These are phyloP conservation scores for Brachypodium distachyon DNA, from an alignment of 202 grass and related monocot genomes.

Conservation along the genomic window DNA sequence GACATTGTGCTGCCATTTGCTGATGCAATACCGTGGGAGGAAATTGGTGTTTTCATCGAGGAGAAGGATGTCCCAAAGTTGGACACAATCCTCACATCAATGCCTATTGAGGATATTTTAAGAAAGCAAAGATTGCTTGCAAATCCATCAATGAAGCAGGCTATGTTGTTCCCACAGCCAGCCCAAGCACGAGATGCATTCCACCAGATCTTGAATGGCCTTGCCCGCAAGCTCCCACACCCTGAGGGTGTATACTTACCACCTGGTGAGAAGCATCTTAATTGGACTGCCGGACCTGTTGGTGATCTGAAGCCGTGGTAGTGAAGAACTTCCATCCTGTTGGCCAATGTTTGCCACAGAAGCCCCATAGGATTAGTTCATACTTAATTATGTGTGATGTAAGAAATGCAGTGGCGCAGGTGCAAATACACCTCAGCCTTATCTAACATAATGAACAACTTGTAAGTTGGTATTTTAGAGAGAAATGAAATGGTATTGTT, in stretches of 20 bases:
- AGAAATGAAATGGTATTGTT: slow-evolving; percentile 32
- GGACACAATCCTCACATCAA: slow-evolving; percentile 87
- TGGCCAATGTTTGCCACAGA: not conserved
- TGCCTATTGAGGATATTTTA: slow-evolving; percentile 82
- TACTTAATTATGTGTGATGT: slow-evolving; percentile 25
- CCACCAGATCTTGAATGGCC: slow-evolving; percentile 95
- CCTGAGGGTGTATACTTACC: slow-evolving; percentile 51
- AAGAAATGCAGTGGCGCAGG: slow-evolving; percentile 15
- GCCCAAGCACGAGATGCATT: slow-evolving; percentile 79
- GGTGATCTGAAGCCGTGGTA: slow-evolving; percentile 94
- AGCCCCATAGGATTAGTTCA: slow-evolving; percentile 23
- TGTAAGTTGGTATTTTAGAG: slow-evolving; percentile 13
- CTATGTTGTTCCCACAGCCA: slow-evolving; percentile 94
- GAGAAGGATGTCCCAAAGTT: slow-evolving; percentile 94
- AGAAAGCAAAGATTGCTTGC: slow-evolving; percentile 94
- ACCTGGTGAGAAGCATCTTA: slow-evolving; percentile 55
- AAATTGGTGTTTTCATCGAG: slow-evolving; percentile 84
- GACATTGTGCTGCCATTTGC: slow-evolving; percentile 96
- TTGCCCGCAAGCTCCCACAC: slow-evolving; percentile 91
- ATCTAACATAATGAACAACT: slow-evolving; percentile 12
- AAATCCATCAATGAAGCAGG: slow-evolving; percentile 99
- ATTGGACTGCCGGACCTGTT: slow-evolving; percentile 83
- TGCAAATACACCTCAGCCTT: slow-evolving; percentile 33
- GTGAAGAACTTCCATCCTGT: not conserved
- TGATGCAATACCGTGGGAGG: slow-evolving; percentile 97